Base-by-base conservation (phyloP, 179 eudicot genomes). In the Amaranthus tricolor region DNA sequence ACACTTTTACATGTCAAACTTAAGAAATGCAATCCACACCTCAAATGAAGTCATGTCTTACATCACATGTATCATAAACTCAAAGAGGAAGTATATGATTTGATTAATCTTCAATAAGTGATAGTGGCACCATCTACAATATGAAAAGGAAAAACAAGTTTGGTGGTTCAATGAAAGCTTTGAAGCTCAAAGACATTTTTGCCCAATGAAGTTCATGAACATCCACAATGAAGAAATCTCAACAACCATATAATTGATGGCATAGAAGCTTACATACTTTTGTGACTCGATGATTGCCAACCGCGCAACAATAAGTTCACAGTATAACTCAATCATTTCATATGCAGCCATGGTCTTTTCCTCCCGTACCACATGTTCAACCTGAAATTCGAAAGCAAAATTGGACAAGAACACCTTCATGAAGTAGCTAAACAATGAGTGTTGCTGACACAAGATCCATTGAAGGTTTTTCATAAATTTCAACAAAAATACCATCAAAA, bases 361-460 rank as follows among this genome's bases (percentile, higher is more conserved):
- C 80, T 95, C 99, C 84, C 97, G 83, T 70, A 93, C 83, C 60
- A 89, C 92, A 86, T 95, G 98, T 78, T 95, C 98, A 78, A 95
- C 98, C 99, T 93, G 88, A 84, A 50, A 83, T 64, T 31, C 10
- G 65, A 64, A 66, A 2, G 20, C 63, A 49, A 20, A 67, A 45
- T 43, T 64, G 40, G 47, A 19, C 60, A 75, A 79, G 5, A 57
- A 50, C 56, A 20, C 8, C 15, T 47, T 15, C 66, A 50, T 43
- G 4, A 49, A 8, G 40, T 4, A 65, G 60, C 51, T 16, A 20
- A 12, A 51, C 48, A 52, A 55, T 16, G 55, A 14, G 55, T 31
- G 14, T 70, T 8, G 40, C 43, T 11, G 47, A 63, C 49, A 63
- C 49, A 63, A 64, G 9, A 67, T 63, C 11, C 55, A n/a, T 9